Conservation (phyloP, 2,329 filamentous ascomycete species). For the Aspergillus texensis region DNA sequence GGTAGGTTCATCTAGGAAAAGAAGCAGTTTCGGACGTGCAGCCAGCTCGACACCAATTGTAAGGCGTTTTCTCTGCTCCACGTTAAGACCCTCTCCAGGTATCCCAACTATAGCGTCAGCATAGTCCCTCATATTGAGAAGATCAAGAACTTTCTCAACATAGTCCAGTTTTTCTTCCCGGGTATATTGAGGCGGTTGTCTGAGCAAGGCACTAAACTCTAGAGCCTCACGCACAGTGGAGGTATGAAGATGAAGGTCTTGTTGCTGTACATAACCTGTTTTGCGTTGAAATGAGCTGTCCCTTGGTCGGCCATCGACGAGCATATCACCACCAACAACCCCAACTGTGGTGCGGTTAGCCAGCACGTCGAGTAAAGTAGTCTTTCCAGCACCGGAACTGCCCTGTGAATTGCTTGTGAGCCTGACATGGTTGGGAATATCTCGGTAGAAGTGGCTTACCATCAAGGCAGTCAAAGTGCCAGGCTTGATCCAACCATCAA, state of each 20-base stretch:
- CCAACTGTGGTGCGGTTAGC: conserved; percentile 61
- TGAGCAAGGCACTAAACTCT: conserved; percentile 79
- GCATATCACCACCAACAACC: conserved; percentile 65
- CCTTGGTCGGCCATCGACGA: conserved; percentile 62
- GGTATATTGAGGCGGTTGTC: conserved; percentile 72
- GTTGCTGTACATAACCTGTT: conserved; percentile 68
- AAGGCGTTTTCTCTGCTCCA: conserved; percentile 68
- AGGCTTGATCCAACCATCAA: conserved; percentile 56
- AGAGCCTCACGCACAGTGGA: conserved; percentile 84
- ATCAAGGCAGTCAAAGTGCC: conserved; percentile 58
- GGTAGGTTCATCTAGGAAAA: conserved; percentile 89
- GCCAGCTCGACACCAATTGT: conserved; percentile 94
- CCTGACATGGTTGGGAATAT: not conserved
- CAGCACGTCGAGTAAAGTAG: conserved; percentile 59
- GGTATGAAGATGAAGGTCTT: conserved; percentile 77
- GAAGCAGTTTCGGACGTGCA: conserved; percentile 81
- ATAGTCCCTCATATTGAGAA: conserved; percentile 85
- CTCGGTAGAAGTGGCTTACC: conserved; percentile 25
- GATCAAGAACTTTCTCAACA: conserved; percentile 72
- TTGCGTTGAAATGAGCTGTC: conserved; percentile 60
- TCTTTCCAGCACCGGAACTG: conserved; percentile 63
- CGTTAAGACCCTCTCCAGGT: conserved; percentile 71
- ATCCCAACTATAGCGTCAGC: conserved; percentile 87
- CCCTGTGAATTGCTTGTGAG: conserved; percentile 35
- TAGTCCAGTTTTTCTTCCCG: conserved; percentile 77